Conservation (phyloP, 257 asterid species). For the Thymus mandschuricus region DNA sequence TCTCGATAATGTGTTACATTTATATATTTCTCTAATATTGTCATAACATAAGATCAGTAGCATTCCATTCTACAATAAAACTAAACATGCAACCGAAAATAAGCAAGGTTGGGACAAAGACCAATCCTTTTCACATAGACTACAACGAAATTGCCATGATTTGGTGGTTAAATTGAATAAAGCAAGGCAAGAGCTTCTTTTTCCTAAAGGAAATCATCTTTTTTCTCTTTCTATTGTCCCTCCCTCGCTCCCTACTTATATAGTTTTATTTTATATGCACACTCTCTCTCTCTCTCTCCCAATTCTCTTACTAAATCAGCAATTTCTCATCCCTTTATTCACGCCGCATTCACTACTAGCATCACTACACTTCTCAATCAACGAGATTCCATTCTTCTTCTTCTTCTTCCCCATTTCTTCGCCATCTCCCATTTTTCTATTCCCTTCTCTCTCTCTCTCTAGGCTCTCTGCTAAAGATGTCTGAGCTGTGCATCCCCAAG, state of each 20-base stretch:
- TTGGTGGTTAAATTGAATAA: slow-evolving; percentile 28
- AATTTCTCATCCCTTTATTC: slow-evolving; percentile 53
- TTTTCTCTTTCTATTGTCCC: slow-evolving; percentile 4
- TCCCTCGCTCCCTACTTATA: background rate
- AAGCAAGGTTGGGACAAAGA: background rate
- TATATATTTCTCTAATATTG: too few relatives aligned
- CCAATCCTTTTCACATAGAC: slow-evolving; percentile 9
- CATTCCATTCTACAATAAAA: background rate
- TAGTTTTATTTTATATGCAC: too few relatives aligned
- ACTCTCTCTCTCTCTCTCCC: background rate
- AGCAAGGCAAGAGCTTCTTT: background rate
- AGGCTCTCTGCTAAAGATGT: slow-evolving; percentile 38
- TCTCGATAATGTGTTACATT: too few relatives aligned
- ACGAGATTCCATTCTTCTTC: slow-evolving; percentile 32
- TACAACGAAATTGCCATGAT: slow-evolving; percentile 6
- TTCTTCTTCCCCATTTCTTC: slow-evolving; percentile 47
- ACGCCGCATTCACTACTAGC: slow-evolving; percentile 63
- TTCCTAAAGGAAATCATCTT: slow-evolving; percentile 20
- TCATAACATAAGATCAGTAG: too few relatives aligned
- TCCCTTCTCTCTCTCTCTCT: slow-evolving; percentile 12
- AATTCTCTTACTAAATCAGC: background rate
- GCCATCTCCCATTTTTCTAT: slow-evolving; percentile 43
- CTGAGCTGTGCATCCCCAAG: slow-evolving; percentile 46
- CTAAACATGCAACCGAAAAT: background rate
- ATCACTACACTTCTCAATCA: slow-evolving; percentile 31